phyloP scores from a whole-genome alignment of 2,329 filamentous ascomycete genomes.

The Pochonia chlamydosporia region DNA sequence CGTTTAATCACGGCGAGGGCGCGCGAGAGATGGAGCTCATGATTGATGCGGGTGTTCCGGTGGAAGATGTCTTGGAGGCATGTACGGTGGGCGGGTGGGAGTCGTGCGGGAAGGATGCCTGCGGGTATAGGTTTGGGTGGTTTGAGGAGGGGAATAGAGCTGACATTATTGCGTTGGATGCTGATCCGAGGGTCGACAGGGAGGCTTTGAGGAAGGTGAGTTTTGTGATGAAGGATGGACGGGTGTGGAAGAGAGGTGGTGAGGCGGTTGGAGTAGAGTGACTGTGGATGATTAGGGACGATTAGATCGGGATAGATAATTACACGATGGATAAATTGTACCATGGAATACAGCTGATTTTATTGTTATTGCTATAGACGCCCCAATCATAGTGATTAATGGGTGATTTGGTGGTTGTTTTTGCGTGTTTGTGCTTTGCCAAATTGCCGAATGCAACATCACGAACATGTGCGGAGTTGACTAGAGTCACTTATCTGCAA shows the following conservation, averaged over 20 bases:
- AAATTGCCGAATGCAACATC: no score
- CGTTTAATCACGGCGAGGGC: constrained; percentile 47
- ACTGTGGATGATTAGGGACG: no score
- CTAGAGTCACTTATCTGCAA: no score
- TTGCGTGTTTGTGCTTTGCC: no score
- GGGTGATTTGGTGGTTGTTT: no score
- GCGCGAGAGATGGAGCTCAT: constrained; percentile 49
- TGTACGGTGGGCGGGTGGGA: constrained; percentile 49
- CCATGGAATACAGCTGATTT: no score
- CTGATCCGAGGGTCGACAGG: no score
- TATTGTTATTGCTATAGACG: no score
- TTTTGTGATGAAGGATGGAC: constrained; percentile 54
- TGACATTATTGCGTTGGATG: constrained; percentile 19
- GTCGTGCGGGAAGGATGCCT: constrained; percentile 45
- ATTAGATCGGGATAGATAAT: no score
- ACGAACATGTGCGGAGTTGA: no score
- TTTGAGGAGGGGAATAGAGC: constrained; percentile 38
- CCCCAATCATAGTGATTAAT: no score
- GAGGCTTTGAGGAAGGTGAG: constrained; percentile 38
- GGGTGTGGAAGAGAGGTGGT: constrained; percentile 38
- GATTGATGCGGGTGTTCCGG: constrained; percentile 41
- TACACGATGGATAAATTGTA: no score
- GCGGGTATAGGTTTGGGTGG: constrained; percentile 46
- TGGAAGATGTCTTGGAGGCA: constrained; percentile 43
- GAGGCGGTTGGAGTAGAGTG: not conserved